Percentiles rank a stretch among this genome's conserved stretches.
Conservation (phyloP, 2,329 filamentous ascomycete genomes). For the Berkeleyomyces basicola region DNA sequence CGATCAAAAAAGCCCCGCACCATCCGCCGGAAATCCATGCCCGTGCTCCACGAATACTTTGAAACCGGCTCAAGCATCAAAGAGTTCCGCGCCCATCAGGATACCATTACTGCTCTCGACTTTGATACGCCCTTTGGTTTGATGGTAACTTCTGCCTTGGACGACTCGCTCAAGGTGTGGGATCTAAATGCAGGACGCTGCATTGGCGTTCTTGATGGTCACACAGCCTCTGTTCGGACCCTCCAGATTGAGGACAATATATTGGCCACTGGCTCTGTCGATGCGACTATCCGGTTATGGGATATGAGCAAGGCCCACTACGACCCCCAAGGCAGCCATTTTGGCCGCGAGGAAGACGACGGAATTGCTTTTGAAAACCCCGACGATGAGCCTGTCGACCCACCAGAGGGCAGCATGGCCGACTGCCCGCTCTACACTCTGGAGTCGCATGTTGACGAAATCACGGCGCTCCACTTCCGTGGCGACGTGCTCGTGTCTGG, state of each 20-base stretch:
- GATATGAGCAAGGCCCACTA: constrained; percentile 82
- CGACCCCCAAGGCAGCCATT: constrained; percentile 48
- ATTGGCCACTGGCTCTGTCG: constrained; percentile 83
- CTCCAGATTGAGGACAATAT: constrained; percentile 93
- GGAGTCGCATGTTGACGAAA: constrained; percentile 79
- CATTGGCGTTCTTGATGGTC: constrained; percentile 80
- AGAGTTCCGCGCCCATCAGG: constrained; percentile 75
- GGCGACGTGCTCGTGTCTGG: constrained; percentile 85
- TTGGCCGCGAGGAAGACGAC: constrained; percentile 42
- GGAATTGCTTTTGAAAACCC: constrained; percentile 58
- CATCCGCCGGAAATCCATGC: constrained; percentile 67
- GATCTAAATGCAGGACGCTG: constrained; percentile 87
- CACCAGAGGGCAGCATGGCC: constrained; percentile 63
- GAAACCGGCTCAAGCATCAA: constrained; percentile 76
- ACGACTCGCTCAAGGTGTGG: constrained; percentile 92
- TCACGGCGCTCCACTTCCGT: constrained; percentile 83
- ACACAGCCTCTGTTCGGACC: constrained; percentile 82
- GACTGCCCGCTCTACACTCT: constrained; percentile 83
- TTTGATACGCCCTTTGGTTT: constrained; percentile 97
- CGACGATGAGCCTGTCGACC: constrained; percentile 50
- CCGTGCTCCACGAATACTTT: constrained; percentile 88
- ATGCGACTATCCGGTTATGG: constrained; percentile 89
- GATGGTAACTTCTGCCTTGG: constrained; percentile 78
- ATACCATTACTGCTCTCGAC: constrained; percentile 77
- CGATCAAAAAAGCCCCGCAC: constrained; percentile 37